Percentiles rank a stretch among this genome's conserved stretches.
phyloP scores from a whole-genome alignment of 2,329 filamentous ascomycete genomes.

The Neofusicoccum parvum region DNA sequence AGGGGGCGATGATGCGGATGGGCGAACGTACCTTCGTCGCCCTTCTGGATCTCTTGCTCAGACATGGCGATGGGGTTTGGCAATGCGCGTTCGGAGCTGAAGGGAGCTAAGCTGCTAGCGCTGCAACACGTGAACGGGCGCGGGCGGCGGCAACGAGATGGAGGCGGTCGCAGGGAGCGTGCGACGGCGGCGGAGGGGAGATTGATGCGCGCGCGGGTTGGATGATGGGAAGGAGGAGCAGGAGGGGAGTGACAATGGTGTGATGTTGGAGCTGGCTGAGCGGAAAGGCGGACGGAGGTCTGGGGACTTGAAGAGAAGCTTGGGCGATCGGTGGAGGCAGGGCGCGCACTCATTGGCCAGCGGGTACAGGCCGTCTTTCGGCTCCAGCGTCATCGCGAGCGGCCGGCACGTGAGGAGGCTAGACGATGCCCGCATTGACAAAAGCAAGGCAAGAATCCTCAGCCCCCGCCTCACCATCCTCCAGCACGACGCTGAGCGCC shows the following conservation, averaged over 20 bases:
- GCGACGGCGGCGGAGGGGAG: background rate
- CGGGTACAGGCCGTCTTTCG: background rate
- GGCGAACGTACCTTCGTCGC: conserved; percentile 21
- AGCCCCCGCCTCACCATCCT: background rate
- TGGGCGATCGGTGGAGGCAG: conserved; percentile 7
- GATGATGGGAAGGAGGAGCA: background rate
- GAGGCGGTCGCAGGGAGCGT: background rate
- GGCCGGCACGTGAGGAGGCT: conserved; percentile 1
- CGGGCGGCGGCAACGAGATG: background rate
- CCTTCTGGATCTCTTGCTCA: conserved; percentile 21
- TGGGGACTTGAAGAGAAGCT: conserved; percentile 14
- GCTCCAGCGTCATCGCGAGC: background rate
- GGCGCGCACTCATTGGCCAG: background rate
- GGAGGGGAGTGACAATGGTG: background rate
- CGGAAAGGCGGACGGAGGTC: conserved; percentile 15
- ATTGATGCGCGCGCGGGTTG: conserved; percentile 1
- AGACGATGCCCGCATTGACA: background rate
- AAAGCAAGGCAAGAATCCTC: background rate
- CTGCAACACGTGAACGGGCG: background rate
- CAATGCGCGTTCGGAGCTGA: background rate
- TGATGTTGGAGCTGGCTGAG: conserved; percentile 15
- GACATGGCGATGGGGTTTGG: conserved; percentile 14
- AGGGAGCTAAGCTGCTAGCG: conserved; percentile 17
- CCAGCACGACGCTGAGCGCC: background rate
- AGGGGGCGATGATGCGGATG: background rate